A percentile compares a stretch with the other conserved stretches of the same genome.
phyloP scores from a whole-genome alignment of 352 stramenopile species.

The Globisporangium barbulae region DNA sequence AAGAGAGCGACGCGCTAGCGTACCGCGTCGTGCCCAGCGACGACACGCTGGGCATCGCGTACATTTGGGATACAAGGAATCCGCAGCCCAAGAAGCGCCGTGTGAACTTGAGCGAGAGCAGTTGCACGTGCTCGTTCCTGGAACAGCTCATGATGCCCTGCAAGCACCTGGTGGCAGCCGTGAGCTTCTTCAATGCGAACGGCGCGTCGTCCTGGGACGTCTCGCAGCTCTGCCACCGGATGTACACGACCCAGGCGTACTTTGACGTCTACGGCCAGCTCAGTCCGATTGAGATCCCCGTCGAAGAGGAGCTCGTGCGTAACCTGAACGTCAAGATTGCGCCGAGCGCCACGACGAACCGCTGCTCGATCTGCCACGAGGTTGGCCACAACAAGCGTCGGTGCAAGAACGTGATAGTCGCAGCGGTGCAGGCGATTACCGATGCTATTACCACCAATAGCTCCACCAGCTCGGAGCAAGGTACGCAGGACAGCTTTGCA shows the following conservation, averaged over 20 bases:
- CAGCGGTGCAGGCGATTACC: not conserved
- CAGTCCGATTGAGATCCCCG: constrained; percentile 32
- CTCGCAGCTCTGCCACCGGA: constrained; percentile 25
- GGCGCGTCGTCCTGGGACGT: constrained; percentile 28
- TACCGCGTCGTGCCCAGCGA: constrained; percentile 44
- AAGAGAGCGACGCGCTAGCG: constrained; percentile 26
- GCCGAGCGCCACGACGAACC: constrained; percentile 20
- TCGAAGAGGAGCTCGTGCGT: constrained; percentile 43
- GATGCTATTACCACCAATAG: not conserved
- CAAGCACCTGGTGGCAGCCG: constrained; percentile 36
- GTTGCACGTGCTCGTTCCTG: constrained; percentile 34
- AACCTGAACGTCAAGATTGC: constrained; percentile 38
- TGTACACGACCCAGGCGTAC: constrained; percentile 34
- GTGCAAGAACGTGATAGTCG: constrained; percentile 18
- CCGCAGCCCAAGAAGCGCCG: constrained; percentile 33
- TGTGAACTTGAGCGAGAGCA: constrained; percentile 29
- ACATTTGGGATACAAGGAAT: constrained; percentile 31
- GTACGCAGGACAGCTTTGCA: not conserved
- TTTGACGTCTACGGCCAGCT: constrained; percentile 25
- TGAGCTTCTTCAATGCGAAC: constrained; percentile 38
- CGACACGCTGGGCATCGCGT: constrained; percentile 32
- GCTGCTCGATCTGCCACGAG: constrained; percentile 42
- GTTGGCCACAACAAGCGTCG: constrained; percentile 42
- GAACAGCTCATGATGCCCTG: constrained; percentile 36
- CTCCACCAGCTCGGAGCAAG: not conserved